Evolutionary conservation across 805 yeast genomes (phyloP), one percentile per base, ranked within the genome.

Genomic region (Pichia ethanolica): DNA sequence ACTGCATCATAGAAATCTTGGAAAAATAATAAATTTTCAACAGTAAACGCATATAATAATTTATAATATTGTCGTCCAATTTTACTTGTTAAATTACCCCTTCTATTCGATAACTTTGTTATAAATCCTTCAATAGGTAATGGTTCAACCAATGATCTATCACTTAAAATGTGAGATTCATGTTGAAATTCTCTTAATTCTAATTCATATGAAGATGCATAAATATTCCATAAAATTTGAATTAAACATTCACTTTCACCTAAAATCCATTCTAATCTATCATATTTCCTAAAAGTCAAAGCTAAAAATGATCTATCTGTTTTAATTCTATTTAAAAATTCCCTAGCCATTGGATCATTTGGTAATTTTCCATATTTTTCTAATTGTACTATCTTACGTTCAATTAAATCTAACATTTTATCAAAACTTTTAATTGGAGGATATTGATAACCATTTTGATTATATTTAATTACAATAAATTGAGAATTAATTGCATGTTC

Each of bases 71-170:
- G 65, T 51, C 59, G 65, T 0, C 68, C 66, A 11, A 66, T 46
- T 5, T 37, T 39, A 1, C 65, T 50, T 25, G 45, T 51, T 20
- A 47, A n/a, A 28, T 56, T 60, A 0, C 88, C 88, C 6, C 64
- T 60, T 50, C 75, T 71, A 41, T 78, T 72, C 0, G 82, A 73
- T 33, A 83, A 61, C 45, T 82, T 72, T 3, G 78, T 68, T 25
- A 90, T 63, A 61, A 86, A 89, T 0, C 98, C 98, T 66, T 91
- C 98, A 9, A 89, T 64, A 0, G 96, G 82, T 0, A 67, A 46
- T 0, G 97, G 97, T 59, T 85, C 95, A 0, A 54, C 44, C 20
- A 71, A 8, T 8, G 51, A 48, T 3, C 62, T 65, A 14, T 55
- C 57, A 34, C 56, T 36, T 1, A 71, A 59, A 2, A 40, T 37